phyloP scores from a whole-genome alignment of 768 basidiomycete species.

The Leccinum subgranulosum region DNA sequence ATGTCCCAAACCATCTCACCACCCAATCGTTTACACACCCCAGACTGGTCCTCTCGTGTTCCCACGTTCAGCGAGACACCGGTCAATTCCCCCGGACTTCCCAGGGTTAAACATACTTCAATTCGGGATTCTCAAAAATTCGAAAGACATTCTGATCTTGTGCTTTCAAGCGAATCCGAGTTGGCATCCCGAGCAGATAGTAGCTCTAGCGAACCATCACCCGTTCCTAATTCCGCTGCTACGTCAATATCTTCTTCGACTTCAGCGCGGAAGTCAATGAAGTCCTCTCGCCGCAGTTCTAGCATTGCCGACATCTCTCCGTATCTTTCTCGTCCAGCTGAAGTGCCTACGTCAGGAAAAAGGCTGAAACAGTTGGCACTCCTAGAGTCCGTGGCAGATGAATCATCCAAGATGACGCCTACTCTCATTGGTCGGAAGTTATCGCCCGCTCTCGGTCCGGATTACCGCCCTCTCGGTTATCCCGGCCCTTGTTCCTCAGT shows the following conservation, averaged over 20 bases:
- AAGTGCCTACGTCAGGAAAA: slow-evolving; percentile 56
- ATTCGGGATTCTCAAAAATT: slow-evolving; percentile 2
- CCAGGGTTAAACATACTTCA: slow-evolving; percentile 3
- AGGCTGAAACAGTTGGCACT: slow-evolving; percentile 68
- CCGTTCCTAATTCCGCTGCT: slow-evolving; percentile 1
- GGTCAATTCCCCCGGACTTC: slow-evolving; percentile 5
- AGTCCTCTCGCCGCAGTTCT: slow-evolving; percentile 37
- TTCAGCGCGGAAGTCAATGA: slow-evolving; percentile 18
- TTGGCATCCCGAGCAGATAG: background rate
- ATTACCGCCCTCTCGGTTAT: slow-evolving; percentile 1
- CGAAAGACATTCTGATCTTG: slow-evolving; percentile 1
- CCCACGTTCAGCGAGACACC: slow-evolving; percentile 19
- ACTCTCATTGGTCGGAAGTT: slow-evolving; percentile 29
- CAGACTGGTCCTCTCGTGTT: slow-evolving; percentile 33
- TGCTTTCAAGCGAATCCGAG: background rate
- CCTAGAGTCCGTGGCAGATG: slow-evolving; percentile 68
- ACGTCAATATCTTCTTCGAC: slow-evolving; percentile 12
- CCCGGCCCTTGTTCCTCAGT: slow-evolving; percentile 28
- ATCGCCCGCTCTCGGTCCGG: slow-evolving; percentile 8
- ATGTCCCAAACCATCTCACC: slow-evolving; percentile 10
- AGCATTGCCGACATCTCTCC: slow-evolving; percentile 67
- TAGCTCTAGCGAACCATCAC: slow-evolving; percentile 9
- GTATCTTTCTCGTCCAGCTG: slow-evolving; percentile 55
- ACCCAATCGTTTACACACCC: slow-evolving; percentile 18
- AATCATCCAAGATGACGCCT: slow-evolving; percentile 64